Base-by-base conservation (phyloP, 768 basidiomycete genomes). In the Hortiboletus campestris region DNA sequence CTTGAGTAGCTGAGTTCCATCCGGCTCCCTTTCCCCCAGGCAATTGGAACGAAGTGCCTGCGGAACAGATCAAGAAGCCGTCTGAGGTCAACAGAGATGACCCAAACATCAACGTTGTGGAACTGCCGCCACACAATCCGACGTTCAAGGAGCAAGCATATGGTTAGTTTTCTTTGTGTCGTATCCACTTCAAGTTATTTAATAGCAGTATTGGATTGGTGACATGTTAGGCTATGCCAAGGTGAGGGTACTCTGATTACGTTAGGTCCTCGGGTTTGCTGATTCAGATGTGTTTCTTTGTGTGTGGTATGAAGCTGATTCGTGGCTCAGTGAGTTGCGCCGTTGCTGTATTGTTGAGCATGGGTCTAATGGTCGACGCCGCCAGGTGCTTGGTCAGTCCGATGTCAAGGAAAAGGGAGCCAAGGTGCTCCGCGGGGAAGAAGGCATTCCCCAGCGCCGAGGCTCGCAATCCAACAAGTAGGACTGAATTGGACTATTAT, bases 121-220 rank as follows among this genome's bases (percentile, higher is more conserved):
- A 63, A 16, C 46, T 63, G 39, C 54, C 64, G 13, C 61, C 55
- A 47, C 68, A 52, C 36, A 61, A 53, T 32, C 75, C 79, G 31
- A 75, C 83, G 14, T 85, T 84, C 72, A 85, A 83, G 65, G 83
- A 85, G 44, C 76, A 74, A 54, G 80, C 84, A 9, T 77, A 84
- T 44, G 84, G 84, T 82, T 56, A 25, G 76, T 59, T 40, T 51
- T 6, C 28, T 14, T 42, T 20, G 32, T 43, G 10, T 16, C n/a
- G 19, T 14, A 43, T 44, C 1, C 17, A 9, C 20, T 13, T 22
- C 9, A 9, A 19, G 28, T 46, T 28, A 32, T 17, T 41, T 19
- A 19, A 58, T 20, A 8, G 28, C 16, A 20, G 22, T 22, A 42
- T 29, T 51, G 40, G 17, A 28, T 16, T 32, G 36, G 6, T 6